phyloP scores from a whole-genome alignment of 2,329 filamentous ascomycete species.

The Beauveria rudraprayagi region DNA sequence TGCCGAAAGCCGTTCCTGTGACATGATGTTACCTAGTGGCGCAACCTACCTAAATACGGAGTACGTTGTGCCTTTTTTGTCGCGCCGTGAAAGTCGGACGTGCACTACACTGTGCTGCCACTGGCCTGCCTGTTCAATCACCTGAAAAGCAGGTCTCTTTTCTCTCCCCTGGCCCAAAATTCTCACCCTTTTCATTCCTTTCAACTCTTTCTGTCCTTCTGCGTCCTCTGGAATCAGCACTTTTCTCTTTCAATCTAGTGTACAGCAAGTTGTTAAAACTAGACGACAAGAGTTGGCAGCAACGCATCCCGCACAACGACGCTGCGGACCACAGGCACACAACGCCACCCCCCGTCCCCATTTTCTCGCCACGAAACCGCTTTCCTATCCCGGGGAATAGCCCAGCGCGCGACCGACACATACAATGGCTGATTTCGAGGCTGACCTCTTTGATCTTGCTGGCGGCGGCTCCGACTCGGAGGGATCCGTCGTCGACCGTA shows the following conservation, averaged over 20 bases:
- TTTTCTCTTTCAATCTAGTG: neutral
- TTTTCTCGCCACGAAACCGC: neutral
- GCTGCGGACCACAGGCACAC: neutral
- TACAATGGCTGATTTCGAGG: slow-evolving; percentile 81
- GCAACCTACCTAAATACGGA: neutral
- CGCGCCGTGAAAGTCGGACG: neutral
- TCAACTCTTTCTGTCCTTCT: slow-evolving; percentile 2
- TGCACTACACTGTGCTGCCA: neutral
- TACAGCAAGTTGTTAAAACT: neutral
- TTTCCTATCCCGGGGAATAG: neutral
- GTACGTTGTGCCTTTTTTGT: neutral
- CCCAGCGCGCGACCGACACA: neutral
- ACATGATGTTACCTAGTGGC: neutral
- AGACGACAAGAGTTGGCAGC: neutral
- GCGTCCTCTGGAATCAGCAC: neutral
- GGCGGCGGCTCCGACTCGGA: slow-evolving; percentile 65
- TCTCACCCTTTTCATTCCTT: slow-evolving; percentile 11
- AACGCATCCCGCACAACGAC: neutral
- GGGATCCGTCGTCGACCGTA: slow-evolving; percentile 43
- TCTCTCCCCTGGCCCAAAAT: slow-evolving; percentile 15
- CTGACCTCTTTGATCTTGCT: slow-evolving; percentile 86
- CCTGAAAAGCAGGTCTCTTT: slow-evolving; percentile 1
- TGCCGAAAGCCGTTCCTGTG: neutral
- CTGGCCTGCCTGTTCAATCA: neutral
- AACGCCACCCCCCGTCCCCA: neutral